Base-by-base conservation (phyloP, 2,329 filamentous ascomycete species). In the Daldinia eschscholtzii region DNA sequence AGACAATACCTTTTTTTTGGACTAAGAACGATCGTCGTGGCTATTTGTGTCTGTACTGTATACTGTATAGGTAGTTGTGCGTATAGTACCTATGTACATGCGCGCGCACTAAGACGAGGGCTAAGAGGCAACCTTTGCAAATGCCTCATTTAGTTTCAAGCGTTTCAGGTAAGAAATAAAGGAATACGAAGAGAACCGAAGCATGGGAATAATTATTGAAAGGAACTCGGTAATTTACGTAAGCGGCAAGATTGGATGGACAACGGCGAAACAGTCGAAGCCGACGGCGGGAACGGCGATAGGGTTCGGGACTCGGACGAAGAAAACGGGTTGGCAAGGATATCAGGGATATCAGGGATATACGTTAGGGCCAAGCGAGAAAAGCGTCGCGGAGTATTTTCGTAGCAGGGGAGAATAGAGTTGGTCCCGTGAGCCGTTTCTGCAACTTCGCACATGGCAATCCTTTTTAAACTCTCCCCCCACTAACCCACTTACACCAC, bases 381-480 rank as follows among this genome's bases (percentile, higher is more conserved):
- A n/a, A 35, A 9, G 48, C 20, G 28, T 68, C 65, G 68, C 71
- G 71, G 71, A 46, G 57, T 55, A 66, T 72, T 72, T 72, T 71
- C 71, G 71, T 71, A 42, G 64, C 55, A 68, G 63, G 58, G 46
- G 33, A 52, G 61, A 59, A 28, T 62, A 39, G 44, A 64, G 30
- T 48, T 67, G 70, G 63, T 65, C 65, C 59, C 60, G 63, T 72
- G 60, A 67, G 46, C 61, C 35, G 18, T 30, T 57, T 35, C 18
- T 57, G 57, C 59, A 59, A 20, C n/a, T 41, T 55, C 28, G 37
- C 35, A 61, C 52, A 37, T 33, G 46, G 33, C 42, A 42, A 26
- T 57, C 18, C 28, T 28, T 50, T 30, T 28, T n/a, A 12, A 37
- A 6, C 3, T 20, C 3, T 41, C 23, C 37, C 46, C 46, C 56